These are phyloP conservation scores for Alternaria gaisen DNA, from an alignment of 2,329 filamentous ascomycete genomes.

Conservation along the genomic window DNA sequence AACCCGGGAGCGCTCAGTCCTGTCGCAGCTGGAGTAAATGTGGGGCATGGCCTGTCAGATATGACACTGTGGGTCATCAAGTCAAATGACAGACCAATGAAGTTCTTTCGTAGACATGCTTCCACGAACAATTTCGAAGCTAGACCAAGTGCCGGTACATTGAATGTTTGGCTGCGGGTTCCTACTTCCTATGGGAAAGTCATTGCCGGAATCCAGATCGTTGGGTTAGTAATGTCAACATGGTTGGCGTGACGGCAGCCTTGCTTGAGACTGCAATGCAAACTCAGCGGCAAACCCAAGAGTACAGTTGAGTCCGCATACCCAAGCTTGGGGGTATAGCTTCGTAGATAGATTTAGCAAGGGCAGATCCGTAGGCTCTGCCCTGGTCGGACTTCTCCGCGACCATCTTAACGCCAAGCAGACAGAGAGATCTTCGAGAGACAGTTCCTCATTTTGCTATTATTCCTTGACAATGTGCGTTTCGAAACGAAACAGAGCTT, in stretches of 20 bases:
- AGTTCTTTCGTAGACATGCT: background rate
- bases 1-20: background rate
- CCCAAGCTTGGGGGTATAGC: background rate
- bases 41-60: slow-evolving; percentile 11
- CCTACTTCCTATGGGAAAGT: background rate
- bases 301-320: background rate
- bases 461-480: slow-evolving; percentile 7
- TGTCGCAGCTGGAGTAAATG: slow-evolving; percentile 6
- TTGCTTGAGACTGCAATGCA: background rate
- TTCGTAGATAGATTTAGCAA: background rate
- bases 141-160: background rate
- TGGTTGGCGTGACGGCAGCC: background rate
- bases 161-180: background rate
- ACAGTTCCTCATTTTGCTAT: background rate
- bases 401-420: background rate
- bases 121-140: background rate
- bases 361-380: background rate
- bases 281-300: background rate
- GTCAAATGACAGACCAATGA: background rate
- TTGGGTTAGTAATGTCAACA: background rate
- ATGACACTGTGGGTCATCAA: slow-evolving; percentile 2
- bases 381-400: background rate
- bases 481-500: slow-evolving; percentile 14
- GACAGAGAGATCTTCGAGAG: background rate
- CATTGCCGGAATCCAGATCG: background rate